Evolutionary conservation across 257 asterid genomes (phyloP).

Genomic region (Penstemon barbatus): DNA sequence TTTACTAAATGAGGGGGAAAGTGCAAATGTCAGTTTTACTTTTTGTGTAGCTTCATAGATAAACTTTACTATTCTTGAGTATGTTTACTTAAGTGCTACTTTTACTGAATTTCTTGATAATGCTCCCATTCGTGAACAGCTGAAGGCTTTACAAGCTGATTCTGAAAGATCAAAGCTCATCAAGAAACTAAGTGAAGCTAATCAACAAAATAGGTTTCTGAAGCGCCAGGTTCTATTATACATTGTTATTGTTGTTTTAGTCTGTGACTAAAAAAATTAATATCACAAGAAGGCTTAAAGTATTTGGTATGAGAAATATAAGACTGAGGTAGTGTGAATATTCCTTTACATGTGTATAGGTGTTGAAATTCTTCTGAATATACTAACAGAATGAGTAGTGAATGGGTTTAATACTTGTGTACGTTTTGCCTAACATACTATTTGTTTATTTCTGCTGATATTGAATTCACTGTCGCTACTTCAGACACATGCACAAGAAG

Average conservation of each 20-base stretch:
- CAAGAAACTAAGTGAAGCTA: conserved; percentile 90
- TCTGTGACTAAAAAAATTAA: neutral
- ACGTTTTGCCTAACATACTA: too few species aligned
- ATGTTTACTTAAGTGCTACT: neutral
- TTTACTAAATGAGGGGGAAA: neutral
- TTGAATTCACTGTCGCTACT: too few species aligned
- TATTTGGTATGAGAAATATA: neutral
- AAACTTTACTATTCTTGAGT: neutral
- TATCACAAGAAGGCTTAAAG: neutral
- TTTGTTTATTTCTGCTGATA: too few species aligned
- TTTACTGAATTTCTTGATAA: conserved; percentile 1
- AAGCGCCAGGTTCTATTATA: conserved; percentile 72
- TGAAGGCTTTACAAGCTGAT: conserved; percentile 65
- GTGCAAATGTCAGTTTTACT: neutral
- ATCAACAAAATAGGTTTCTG: conserved; percentile 71
- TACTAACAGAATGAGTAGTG: neutral
- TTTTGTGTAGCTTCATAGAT: neutral
- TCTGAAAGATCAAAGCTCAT: conserved; percentile 73
- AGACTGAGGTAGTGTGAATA: neutral
- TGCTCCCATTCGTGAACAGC: conserved; percentile 42
- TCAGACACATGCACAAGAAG: too few species aligned
- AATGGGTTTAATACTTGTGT: too few species aligned
- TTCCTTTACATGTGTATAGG: neutral
- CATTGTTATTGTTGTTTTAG: conserved; percentile 10
- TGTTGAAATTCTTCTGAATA: too few species aligned